Evolutionary conservation across 2,329 filamentous ascomycete genomes (phyloP), one percentile per base, ranked within the genome.

Genomic region (Hortaea sp.): DNA sequence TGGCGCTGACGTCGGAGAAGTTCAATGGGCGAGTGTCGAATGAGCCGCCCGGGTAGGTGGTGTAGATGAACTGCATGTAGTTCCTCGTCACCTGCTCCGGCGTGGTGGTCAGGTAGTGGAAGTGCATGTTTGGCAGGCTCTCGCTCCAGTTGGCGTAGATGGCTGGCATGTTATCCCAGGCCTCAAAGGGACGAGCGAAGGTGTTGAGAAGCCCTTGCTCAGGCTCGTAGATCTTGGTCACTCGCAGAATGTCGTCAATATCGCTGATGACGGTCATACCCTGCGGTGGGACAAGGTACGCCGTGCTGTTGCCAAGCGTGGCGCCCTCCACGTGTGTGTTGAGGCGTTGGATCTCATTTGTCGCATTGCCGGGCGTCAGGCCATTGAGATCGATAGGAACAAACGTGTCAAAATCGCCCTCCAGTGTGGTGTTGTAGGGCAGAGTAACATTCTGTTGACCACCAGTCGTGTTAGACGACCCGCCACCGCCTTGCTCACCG

Each of bases 21-120:
- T 89, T 88, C 13, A 89, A 74, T 0, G 85, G 84, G 0, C 84
- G 77, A 1, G 83, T 87, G 57, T 89, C 85, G 61, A 88, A 88
- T 38, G 79, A 84, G 39, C 85, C 85, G 10, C 81, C 75, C 0
- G 85, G 85, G 61, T 89, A 89, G 5, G 76, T 86, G 58, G 78
- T 77, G 71, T 84, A 88, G 63, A 89, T 88, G 65, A 84, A 77
- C 49, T 84, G 75, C 83, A 88, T 87, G 67, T 89, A 89, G 54
- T 81, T 83, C 38, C 84, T 73, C 0, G 85, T 87, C 4, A 80
- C 75, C 62, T 89, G 85, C 65, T 88, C 85, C 0, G 85, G 85
- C 0, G 84, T 87, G 0, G 85, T 89, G 0, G 85, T 89, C 13
- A 89, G 72, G 66, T 89, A 89, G 66, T 88, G 84, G 69, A 88